Percentiles rank a stretch among this genome's conserved stretches.
Conservation (phyloP, 352 stramenopile species). For the Chrysophaeum taylorii region DNA sequence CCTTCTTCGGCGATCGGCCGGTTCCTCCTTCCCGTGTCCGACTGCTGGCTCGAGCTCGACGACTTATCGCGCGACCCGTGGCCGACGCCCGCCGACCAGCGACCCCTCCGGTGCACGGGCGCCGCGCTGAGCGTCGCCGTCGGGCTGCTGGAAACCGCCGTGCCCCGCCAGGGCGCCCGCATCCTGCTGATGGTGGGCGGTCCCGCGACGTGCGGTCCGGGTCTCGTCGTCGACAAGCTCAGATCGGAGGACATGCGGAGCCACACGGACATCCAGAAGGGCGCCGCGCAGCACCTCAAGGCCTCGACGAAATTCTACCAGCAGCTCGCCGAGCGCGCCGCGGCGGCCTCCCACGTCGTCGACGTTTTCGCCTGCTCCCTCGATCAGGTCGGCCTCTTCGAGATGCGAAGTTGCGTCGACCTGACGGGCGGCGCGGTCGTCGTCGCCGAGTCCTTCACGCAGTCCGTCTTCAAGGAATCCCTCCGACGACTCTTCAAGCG, state of each 20-base stretch:
- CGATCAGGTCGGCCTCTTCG: slow-evolving; percentile 90
- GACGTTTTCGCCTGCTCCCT: slow-evolving; percentile 98
- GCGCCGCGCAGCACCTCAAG: slow-evolving; percentile 85
- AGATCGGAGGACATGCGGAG: slow-evolving; percentile 94
- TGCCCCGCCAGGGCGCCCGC: slow-evolving; percentile 80
- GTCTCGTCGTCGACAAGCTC: slow-evolving; percentile 81
- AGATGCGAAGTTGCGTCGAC: slow-evolving; percentile 91
- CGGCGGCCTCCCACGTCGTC: slow-evolving; percentile 80
- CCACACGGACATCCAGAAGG: slow-evolving; percentile 85
- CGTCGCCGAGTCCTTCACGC: slow-evolving; percentile 87
- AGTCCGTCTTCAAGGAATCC: slow-evolving; percentile 97
- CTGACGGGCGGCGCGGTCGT: slow-evolving; percentile 97
- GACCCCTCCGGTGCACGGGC: slow-evolving; percentile 81
- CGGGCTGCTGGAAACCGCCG: slow-evolving; percentile 84
- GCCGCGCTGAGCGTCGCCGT: slow-evolving; percentile 89
- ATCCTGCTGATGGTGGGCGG: slow-evolving; percentile 98
- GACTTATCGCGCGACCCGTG: slow-evolving; percentile 95
- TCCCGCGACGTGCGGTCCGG: slow-evolving; percentile 86
- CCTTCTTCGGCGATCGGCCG: slow-evolving; percentile 66
- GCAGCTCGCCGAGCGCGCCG: slow-evolving; percentile 78
- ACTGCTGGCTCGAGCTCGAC: slow-evolving; percentile 91
- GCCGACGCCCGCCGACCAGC: slow-evolving; percentile 87
- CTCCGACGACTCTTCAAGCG: slow-evolving; percentile 93
- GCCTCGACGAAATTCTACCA: slow-evolving; percentile 87
- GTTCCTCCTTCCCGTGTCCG: slow-evolving; percentile 90